These are phyloP conservation scores for Fomitopsis palustris DNA, from an alignment of 1,284 basidiomycete genomes.

Conservation along the genomic window DNA sequence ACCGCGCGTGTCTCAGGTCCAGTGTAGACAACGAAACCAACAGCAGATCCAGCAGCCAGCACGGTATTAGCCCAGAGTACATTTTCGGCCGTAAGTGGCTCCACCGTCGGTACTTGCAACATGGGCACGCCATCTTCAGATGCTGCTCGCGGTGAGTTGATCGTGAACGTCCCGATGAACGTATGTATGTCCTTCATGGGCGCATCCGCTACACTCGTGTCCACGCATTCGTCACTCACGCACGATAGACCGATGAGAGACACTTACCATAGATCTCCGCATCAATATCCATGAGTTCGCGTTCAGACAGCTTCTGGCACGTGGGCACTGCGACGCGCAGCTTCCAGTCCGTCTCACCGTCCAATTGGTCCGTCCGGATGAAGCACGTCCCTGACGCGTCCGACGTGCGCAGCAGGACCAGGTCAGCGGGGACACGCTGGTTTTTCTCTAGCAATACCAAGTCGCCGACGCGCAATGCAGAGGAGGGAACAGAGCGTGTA, in stretches of 20 bases:
- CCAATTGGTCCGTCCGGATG: constrained; percentile 95
- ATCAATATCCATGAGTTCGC: constrained; percentile 68
- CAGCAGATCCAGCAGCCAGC: constrained; percentile 89
- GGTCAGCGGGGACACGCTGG: constrained; percentile 93
- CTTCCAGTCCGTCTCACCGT: constrained; percentile 99
- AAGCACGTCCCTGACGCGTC: constrained; percentile 93
- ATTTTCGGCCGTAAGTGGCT: constrained; percentile 90
- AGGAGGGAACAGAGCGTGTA: constrained; percentile 83
- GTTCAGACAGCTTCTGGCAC: constrained; percentile 75
- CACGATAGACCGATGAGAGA: not conserved
- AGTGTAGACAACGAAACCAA: constrained; percentile 94
- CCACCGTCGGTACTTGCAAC: constrained; percentile 57
- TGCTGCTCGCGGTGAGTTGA: constrained; percentile 48
- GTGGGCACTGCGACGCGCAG: constrained; percentile 84
- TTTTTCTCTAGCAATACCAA: constrained; percentile 94
- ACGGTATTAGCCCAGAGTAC: constrained; percentile 98
- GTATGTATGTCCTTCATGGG: constrained; percentile 97
- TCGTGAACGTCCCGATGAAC: constrained; percentile 90
- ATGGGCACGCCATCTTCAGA: constrained; percentile 54
- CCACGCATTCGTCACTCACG: constrained; percentile 8
- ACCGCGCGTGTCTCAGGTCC: constrained; percentile 94
- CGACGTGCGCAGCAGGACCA: constrained; percentile 86
- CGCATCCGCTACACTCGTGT: constrained; percentile 67
- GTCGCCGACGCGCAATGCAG: constrained; percentile 88
- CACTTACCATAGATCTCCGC: constrained; percentile 80